A percentile compares a stretch with the other conserved stretches of the same genome.
Conservation (phyloP, 805 yeast genomes). For the Candida dajiaensis region DNA sequence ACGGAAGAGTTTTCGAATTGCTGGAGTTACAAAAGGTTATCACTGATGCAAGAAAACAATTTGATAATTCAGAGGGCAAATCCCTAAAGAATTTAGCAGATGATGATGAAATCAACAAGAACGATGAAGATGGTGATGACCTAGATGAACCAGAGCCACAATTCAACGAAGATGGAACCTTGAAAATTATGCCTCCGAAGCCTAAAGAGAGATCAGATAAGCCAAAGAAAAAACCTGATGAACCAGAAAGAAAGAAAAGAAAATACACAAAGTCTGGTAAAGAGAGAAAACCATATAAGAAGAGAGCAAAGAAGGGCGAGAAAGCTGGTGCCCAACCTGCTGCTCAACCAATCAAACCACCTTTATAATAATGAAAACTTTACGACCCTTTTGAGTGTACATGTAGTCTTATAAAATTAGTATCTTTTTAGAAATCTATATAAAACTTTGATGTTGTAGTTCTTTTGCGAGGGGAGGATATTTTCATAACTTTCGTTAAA, state of each 20-base stretch:
- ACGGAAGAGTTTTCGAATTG: slow-evolving; percentile 65
- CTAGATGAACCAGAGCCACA: slow-evolving; percentile 1
- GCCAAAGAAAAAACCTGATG: slow-evolving; percentile 10
- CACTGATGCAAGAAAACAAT: slow-evolving; percentile 59
- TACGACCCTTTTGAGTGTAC: background rate
- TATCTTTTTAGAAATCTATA: background rate
- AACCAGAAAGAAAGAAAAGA: slow-evolving; percentile 22
- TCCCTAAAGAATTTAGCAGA: slow-evolving; percentile 26
- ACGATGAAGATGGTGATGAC: slow-evolving; percentile 12
- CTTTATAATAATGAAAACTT: background rate
- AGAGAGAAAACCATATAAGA: slow-evolving; percentile 28
- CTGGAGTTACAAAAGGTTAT: slow-evolving; percentile 54
- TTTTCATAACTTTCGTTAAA: background rate
- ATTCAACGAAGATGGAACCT: slow-evolving; percentile 8
- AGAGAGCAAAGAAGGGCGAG: slow-evolving; percentile 25
- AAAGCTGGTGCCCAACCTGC: slow-evolving; percentile 1
- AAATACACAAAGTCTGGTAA: slow-evolving; percentile 27
- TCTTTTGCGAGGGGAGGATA: background rate
- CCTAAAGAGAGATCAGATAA: background rate
- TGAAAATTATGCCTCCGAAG: slow-evolving; percentile 17
- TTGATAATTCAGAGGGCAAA: slow-evolving; percentile 55
- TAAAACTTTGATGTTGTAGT: background rate
- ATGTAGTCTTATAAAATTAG: background rate
- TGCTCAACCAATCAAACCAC: background rate
- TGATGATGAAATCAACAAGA: slow-evolving; percentile 23